Conservation (phyloP, 2,329 filamentous ascomycete species). For the Aspergillus ochraceus region DNA sequence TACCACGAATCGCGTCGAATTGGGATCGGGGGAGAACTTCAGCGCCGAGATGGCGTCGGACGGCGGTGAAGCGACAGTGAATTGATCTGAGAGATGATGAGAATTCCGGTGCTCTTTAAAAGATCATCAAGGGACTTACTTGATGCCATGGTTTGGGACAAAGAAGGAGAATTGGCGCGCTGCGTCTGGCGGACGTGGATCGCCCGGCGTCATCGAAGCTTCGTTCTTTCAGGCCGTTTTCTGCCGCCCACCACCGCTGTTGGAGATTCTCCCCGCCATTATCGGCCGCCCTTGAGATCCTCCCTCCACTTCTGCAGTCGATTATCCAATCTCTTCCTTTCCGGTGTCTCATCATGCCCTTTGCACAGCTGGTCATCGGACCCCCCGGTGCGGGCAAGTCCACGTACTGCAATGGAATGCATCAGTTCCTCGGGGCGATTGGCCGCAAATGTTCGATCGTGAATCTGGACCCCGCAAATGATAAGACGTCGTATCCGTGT, state of each 20-base stretch:
- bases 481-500: slow-evolving; percentile 82
- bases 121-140: slow-evolving; percentile 31
- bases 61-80: slow-evolving; percentile 78
- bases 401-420: slow-evolving; percentile 98
- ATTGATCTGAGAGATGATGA: slow-evolving; percentile 58
- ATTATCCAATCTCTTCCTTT: not conserved
- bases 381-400: slow-evolving; percentile 95
- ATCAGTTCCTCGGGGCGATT: slow-evolving; percentile 96
- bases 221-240: slow-evolving; percentile 29
- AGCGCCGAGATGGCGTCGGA: slow-evolving; percentile 84
- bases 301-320: not conserved
- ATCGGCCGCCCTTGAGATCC: not conserved
- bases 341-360: slow-evolving; percentile 50
- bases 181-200: slow-evolving; percentile 20
- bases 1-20: slow-evolving; percentile 76
- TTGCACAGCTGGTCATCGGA: slow-evolving; percentile 83
- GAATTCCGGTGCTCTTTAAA: not conserved
- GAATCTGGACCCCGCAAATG: slow-evolving; percentile 96
- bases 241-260: slow-evolving; percentile 33
- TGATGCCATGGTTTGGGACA: slow-evolving; percentile 40
- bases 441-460: slow-evolving; percentile 92
- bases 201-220: slow-evolving; percentile 26
- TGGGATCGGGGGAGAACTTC: slow-evolving; percentile 76
- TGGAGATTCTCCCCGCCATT: slow-evolving; percentile 26
- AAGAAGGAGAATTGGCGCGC: slow-evolving; percentile 10